phyloP scores from a whole-genome alignment of 2,329 filamentous ascomycete species.

The Tympanopsis confertula region DNA sequence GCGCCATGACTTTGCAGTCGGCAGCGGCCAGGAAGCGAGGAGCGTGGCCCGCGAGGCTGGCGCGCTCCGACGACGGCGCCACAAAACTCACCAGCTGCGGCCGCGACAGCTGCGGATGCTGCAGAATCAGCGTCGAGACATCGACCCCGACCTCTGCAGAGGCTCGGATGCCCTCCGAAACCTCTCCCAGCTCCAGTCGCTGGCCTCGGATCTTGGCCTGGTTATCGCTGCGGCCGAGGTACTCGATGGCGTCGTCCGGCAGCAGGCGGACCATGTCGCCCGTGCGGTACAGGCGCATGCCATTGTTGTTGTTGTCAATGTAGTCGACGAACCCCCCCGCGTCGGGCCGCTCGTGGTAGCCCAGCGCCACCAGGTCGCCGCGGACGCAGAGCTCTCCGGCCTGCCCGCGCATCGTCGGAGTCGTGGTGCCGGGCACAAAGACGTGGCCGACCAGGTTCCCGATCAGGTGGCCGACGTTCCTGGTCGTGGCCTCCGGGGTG shows the following conservation, averaged over 20 bases:
- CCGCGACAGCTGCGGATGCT: conserved; percentile 13
- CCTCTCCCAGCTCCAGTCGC: conserved; percentile 2
- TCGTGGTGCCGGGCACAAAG: no score
- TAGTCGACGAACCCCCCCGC: no score
- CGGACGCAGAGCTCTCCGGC: no score
- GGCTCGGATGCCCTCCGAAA: conserved; percentile 14
- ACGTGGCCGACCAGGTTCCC: no score
- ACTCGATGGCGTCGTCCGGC: not conserved
- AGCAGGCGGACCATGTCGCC: not conserved
- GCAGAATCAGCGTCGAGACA: conserved; percentile 14
- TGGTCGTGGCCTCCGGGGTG: no score
- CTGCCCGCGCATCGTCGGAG: no score
- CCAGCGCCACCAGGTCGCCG: no score
- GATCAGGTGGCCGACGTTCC: no score
- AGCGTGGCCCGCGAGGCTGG: no score
- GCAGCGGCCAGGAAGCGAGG: conserved; percentile 4
- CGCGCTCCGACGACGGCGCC: no score
- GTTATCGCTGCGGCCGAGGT: not conserved
- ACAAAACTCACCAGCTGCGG: conserved; percentile 17
- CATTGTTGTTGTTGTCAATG: no score
- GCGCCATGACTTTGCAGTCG: conserved; percentile 6
- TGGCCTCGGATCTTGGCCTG: conserved; percentile 3
- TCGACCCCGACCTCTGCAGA: conserved; percentile 9
- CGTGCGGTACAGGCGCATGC: conserved; percentile 5
- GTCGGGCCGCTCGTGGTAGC: no score